Base-by-base conservation (phyloP, 345 rosid genomes). In the Bruguiera sexangula region DNA sequence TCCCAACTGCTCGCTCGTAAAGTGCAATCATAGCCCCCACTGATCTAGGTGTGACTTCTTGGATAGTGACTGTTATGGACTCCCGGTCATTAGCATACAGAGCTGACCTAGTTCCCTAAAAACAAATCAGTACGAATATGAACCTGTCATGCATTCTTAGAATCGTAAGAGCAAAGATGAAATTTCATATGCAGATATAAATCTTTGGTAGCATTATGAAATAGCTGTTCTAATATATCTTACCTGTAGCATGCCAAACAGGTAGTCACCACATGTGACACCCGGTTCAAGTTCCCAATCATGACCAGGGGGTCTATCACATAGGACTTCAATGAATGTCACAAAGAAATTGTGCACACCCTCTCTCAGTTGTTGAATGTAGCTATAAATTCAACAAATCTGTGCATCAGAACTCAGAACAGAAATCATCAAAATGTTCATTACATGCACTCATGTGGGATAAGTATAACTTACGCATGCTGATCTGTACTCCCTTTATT, bases 261-360 rank as follows among this genome's bases (percentile, higher is more conserved):
- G 82, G 83, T 95, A 92, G 75, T 95, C 99, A 64, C 99, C 99
- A 74, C 97, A 95, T 58, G 99, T 92, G 72, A 95, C 99, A 75
- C 97, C 99, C 72, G 97, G 99, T 83, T 95, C 99, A 69, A 95
- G 96, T 75, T 95, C 97, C 99, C 99, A 95, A 78, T 95, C 99
- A 81, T 90, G 99, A 81, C 99, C 99, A n/a, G 96, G 99, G 67
- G 92, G 96, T 75, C 99, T 87, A 78, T 92, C 96, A 31, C 92
- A 89, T 65, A 92, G 79, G 22, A 95, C 99, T 85, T 95, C 99
- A 80, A 95, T 90, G 82, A 95, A 95, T 56, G 99, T 92, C 68
- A 65, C 99, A 61, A 95, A 92, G 85, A 95, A 95, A 85, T 95
- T 95, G 84, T 84, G 96, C 66, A 95, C 96, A 53, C 99, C 99